Percentiles rank a stretch among this genome's conserved stretches.
phyloP scores from a whole-genome alignment of 371 early-diverging fungal genomes.

The Lichtheimia corymbifera region DNA sequence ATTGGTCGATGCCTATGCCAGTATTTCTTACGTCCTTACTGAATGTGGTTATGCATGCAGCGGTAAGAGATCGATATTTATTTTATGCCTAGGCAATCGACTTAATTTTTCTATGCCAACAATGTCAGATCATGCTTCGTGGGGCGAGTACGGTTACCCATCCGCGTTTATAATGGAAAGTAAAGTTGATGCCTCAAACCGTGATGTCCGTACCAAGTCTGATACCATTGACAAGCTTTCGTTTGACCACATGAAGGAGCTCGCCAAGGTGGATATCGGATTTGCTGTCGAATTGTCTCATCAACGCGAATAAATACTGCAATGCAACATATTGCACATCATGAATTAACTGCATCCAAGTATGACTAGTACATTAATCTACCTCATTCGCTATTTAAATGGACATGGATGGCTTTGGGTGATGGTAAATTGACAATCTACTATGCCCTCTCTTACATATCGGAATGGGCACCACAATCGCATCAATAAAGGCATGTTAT shows the following conservation, averaged over 20 bases:
- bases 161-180: conserved; percentile 89
- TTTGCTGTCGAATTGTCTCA: conserved; percentile 84
- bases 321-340: no score
- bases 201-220: conserved; percentile 70
- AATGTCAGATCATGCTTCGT: conserved; percentile 86
- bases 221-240: conserved; percentile 75
- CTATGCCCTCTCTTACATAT: no score
- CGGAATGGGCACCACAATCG: no score
- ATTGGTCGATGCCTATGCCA: conserved; percentile 54
- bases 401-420: no score
- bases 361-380: no score
- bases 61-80: conserved; percentile 21
- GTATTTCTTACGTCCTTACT: conserved; percentile 54
- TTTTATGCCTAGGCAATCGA: no score
- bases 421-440: no score
- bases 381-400: no score
- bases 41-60: conserved; percentile 74
- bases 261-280: conserved; percentile 78
- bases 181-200: conserved; percentile 67
- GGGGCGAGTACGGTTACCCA: conserved; percentile 83
- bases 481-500: no score
- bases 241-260: conserved; percentile 86
- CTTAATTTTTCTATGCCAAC: no score
- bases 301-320: not conserved
- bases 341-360: no score